Conservation (phyloP, 371 early-diverging fungal genomes). For the Mucor piriformis region DNA sequence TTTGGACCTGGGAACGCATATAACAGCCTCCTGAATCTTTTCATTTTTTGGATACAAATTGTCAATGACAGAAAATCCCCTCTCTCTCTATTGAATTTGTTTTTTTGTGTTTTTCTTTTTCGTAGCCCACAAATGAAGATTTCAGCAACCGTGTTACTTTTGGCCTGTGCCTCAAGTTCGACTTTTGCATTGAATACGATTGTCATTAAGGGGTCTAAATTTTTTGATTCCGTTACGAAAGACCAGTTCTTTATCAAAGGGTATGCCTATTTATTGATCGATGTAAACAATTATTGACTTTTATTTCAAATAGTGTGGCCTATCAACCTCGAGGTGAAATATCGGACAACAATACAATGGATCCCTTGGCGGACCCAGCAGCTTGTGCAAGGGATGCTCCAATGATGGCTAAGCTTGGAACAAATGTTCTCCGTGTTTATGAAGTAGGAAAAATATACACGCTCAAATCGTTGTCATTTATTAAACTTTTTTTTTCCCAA, state of each 20-base stretch:
- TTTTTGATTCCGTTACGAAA: conserved; percentile 73
- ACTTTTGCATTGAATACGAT: conserved; percentile 58
- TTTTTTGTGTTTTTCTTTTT: neutral
- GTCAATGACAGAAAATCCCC: conserved; percentile 1
- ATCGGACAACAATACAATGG: conserved; percentile 28
- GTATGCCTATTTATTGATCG: conserved; percentile 19
- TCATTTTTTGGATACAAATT: neutral
- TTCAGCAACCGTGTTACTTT: conserved; percentile 3
- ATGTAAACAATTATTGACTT: neutral
- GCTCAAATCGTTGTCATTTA: neutral
- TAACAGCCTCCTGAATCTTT: conserved; percentile 7
- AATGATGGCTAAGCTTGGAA: conserved; percentile 67
- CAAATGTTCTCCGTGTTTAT: conserved; percentile 82
- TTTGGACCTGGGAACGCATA: conserved; percentile 13
- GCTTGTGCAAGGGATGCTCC: conserved; percentile 72
- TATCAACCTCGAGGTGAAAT: conserved; percentile 70
- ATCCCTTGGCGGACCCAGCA: conserved; percentile 66
- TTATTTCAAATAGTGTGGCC: conserved; percentile 48
- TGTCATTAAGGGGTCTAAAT: conserved; percentile 70
- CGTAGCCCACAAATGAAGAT: conserved; percentile 5
- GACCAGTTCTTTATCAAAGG: conserved; percentile 82
- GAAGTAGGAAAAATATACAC: conserved; percentile 40
- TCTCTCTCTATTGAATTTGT: neutral
- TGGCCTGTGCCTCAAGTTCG: conserved; percentile 11
- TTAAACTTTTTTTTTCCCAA: neutral